A percentile compares a stretch with the other conserved stretches of the same genome.
phyloP scores from a whole-genome alignment of 805 yeast species.

The Hanseniaspora valbyensis region DNA sequence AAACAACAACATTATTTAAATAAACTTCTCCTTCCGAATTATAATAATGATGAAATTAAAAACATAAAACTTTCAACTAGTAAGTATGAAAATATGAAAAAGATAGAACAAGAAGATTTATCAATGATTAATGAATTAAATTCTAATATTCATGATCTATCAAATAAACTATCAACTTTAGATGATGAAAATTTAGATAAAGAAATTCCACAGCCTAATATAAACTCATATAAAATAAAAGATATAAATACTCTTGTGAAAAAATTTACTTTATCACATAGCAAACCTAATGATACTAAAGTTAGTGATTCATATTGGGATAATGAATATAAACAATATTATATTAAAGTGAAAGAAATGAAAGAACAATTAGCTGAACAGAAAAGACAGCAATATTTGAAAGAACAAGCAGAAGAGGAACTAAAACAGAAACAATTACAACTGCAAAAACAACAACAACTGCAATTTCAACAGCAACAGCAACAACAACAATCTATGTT shows the following conservation, averaged over 20 bases:
- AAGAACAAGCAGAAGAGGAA: slow-evolving; percentile 18
- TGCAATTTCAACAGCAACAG: slow-evolving; percentile 18
- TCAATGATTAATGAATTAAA: neutral
- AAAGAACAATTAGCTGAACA: slow-evolving; percentile 2
- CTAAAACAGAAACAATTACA: slow-evolving; percentile 16
- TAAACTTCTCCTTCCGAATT: neutral
- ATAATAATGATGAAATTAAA: neutral
- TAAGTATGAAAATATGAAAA: neutral
- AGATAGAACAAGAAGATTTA: neutral
- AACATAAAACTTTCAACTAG: neutral
- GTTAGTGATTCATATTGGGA: slow-evolving; percentile 64
- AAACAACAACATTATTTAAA: neutral
- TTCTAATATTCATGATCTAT: neutral
- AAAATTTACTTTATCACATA: neutral
- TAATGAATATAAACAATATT: slow-evolving; percentile 45
- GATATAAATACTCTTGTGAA: neutral
- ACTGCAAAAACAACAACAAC: slow-evolving; percentile 17
- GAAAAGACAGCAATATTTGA: slow-evolving; percentile 13
- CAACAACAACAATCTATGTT: slow-evolving; percentile 4
- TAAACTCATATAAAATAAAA: neutral
- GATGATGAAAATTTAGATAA: too few relatives aligned
- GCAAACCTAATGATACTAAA: slow-evolving; percentile 48
- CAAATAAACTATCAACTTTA: neutral
- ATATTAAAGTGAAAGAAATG: neutral
- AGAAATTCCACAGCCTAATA: too few relatives aligned